These are phyloP conservation scores for Spergularia bocconei DNA, from an alignment of 148 eudicot species.

Conservation along the genomic window DNA sequence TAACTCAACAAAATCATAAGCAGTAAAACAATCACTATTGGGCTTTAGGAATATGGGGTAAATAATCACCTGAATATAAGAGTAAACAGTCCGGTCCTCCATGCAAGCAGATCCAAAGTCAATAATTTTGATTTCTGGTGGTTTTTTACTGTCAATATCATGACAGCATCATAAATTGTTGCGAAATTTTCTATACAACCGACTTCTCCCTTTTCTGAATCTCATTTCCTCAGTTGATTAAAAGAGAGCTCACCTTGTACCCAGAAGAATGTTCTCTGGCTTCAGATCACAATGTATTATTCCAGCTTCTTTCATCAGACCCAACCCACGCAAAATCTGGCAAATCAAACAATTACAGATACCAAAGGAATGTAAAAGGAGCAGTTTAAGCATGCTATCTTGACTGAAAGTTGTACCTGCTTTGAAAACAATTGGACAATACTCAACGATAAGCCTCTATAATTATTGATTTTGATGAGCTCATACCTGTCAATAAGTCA, in stretches of 20 bases:
- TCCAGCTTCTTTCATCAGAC: constrained; percentile 93
- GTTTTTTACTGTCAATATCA: constrained; percentile 67
- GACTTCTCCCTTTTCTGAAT: background rate
- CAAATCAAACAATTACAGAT: constrained; percentile 8
- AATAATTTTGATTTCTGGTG: constrained; percentile 88
- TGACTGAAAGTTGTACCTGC: constrained; percentile 50
- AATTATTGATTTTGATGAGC: constrained; percentile 78
- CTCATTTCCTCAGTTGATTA: constrained; percentile 7
- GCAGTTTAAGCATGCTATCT: constrained; percentile 1
- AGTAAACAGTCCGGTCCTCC: constrained; percentile 94
- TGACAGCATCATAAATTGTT: constrained; percentile 20
- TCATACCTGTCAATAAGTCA: constrained; percentile 60
- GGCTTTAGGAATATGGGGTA: background rate
- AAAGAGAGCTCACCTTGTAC: constrained; percentile 63
- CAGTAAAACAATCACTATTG: constrained; percentile 7
- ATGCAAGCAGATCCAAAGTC: constrained; percentile 99
- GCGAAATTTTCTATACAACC: constrained; percentile 7
- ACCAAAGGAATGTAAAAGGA: constrained; percentile 6
- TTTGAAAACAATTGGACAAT: constrained; percentile 93
- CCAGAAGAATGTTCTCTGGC: constrained; percentile 94
- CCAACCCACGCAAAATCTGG: constrained; percentile 86
- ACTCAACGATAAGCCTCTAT: constrained; percentile 86
- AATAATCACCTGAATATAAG: constrained; percentile 84
- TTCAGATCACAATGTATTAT: constrained; percentile 96
- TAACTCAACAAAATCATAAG: constrained; percentile 8